Conservation (phyloP, 1,284 basidiomycete species). For the Fomes fomentarius region DNA sequence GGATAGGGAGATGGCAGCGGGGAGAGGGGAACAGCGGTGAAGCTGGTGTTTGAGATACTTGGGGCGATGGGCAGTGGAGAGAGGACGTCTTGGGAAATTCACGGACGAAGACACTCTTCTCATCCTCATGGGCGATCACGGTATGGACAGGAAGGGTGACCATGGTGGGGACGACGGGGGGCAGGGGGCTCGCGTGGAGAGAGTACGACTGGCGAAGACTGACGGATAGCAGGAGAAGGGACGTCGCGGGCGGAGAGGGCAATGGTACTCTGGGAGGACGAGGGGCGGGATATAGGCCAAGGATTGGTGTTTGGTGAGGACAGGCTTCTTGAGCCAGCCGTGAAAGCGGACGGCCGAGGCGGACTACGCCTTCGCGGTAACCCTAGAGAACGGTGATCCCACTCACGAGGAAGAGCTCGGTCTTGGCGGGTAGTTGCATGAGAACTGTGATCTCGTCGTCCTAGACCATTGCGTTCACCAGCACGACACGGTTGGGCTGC, state of each 20-base stretch:
- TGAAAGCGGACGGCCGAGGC: slow-evolving; percentile 73
- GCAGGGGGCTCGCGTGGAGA: slow-evolving; percentile 7
- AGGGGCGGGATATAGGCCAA: slow-evolving; percentile 31
- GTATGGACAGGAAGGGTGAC: no score
- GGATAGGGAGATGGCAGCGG: slow-evolving; percentile 4
- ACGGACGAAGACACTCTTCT: no score
- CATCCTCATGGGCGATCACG: no score
- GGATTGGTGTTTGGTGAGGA: slow-evolving; percentile 69
- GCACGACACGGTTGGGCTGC: background rate
- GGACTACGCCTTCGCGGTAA: slow-evolving; percentile 92
- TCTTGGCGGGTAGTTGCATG: slow-evolving; percentile 65
- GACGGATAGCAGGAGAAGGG: slow-evolving; percentile 7
- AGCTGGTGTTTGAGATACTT: slow-evolving; percentile 13
- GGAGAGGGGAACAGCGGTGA: slow-evolving; percentile 8
- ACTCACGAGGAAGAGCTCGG: slow-evolving; percentile 66
- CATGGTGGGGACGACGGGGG: slow-evolving; percentile 6
- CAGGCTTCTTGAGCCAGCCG: slow-evolving; percentile 77
- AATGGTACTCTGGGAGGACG: slow-evolving; percentile 29
- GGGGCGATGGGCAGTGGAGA: slow-evolving; percentile 16
- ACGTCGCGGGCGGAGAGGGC: slow-evolving; percentile 24
- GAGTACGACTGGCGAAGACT: slow-evolving; percentile 23
- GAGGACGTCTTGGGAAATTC: slow-evolving; percentile 15
- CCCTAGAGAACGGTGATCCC: slow-evolving; percentile 27
- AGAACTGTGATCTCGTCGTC: slow-evolving; percentile 83
- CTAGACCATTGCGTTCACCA: slow-evolving; percentile 37